Conservation (phyloP, 352 stramenopile genomes). For the Globisporangium spinosum region DNA sequence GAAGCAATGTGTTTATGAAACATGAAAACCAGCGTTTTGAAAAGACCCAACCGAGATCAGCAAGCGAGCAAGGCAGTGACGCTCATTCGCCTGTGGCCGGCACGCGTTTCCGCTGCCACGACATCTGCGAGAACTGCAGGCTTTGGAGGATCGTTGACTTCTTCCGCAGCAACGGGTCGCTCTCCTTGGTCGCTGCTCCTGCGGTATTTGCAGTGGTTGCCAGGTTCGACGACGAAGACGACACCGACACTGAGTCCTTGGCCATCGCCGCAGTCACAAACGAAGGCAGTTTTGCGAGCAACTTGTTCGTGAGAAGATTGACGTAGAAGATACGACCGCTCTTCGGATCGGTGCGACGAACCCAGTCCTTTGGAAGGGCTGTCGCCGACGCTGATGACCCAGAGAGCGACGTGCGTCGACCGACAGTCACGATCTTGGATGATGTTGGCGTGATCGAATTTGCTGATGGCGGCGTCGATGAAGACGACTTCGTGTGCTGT, state of each 20-base stretch:
- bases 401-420: conserved; percentile 25
- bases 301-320: conserved; percentile 82
- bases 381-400: conserved; percentile 26
- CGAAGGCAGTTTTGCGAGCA: conserved; percentile 73
- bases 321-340: conserved; percentile 79
- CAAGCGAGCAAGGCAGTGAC: neutral
- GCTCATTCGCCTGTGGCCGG: conserved; percentile 33
- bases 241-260: conserved; percentile 1
- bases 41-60: neutral
- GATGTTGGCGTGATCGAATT: conserved; percentile 42
- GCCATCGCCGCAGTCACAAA: conserved; percentile 62
- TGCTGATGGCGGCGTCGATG: conserved; percentile 25
- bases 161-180: conserved; percentile 19
- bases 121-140: conserved; percentile 80
- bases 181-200: conserved; percentile 14
- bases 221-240: conserved; percentile 6
- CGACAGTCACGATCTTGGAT: conserved; percentile 18
- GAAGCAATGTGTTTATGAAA: conserved; percentile 4
- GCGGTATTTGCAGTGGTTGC: conserved; percentile 1
- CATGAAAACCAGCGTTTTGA: neutral
- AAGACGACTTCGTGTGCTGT: conserved; percentile 14
- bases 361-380: conserved; percentile 75
- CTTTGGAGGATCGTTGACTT: conserved; percentile 65
- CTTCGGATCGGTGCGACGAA: conserved; percentile 70
- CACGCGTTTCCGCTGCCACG: conserved; percentile 68